Percentiles rank a stretch among this genome's conserved stretches.
phyloP scores from a whole-genome alignment of 805 yeast genomes.

The Saturnispora bothae region DNA sequence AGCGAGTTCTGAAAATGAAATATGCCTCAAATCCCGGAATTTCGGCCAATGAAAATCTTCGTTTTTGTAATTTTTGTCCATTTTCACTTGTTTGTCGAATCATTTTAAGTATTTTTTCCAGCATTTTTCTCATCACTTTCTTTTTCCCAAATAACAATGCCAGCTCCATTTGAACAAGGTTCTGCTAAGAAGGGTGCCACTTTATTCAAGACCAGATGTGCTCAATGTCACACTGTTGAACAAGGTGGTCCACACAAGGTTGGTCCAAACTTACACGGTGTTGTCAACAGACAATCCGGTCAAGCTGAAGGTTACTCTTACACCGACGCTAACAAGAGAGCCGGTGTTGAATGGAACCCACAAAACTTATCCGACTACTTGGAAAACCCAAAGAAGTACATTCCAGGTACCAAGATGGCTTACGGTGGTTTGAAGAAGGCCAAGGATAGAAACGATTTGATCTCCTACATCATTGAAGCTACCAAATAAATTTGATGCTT shows the following conservation, averaged over 20 bases:
- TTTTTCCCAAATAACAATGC: conserved; percentile 20
- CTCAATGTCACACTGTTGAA: conserved; percentile 97
- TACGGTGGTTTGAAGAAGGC: conserved; percentile 99
- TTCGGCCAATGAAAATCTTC: conserved; percentile 1
- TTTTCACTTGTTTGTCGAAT: conserved; percentile 3
- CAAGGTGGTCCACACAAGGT: conserved; percentile 96
- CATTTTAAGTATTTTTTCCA: not conserved
- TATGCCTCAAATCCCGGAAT: not conserved
- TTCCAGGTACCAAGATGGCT: conserved; percentile 99
- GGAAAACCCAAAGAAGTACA: conserved; percentile 99
- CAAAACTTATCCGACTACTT: conserved; percentile 90
- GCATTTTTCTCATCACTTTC: not conserved
- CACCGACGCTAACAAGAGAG: conserved; percentile 97
- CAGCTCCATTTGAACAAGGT: conserved; percentile 39
- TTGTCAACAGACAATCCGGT: conserved; percentile 89
- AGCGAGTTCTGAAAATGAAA: too few relatives aligned
- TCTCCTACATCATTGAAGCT: conserved; percentile 66
- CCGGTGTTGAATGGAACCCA: conserved; percentile 81
- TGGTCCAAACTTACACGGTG: conserved; percentile 97
- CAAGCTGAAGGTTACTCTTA: conserved; percentile 86
- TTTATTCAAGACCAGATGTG: conserved; percentile 96
- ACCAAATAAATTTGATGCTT: conserved; percentile 30
- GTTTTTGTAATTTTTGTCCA: not conserved
- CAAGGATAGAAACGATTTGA: conserved; percentile 95
- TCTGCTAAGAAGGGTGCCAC: conserved; percentile 93